phyloP scores from a whole-genome alignment of 2,329 filamentous ascomycete species.

The Fusarium tanahbumbuense region DNA sequence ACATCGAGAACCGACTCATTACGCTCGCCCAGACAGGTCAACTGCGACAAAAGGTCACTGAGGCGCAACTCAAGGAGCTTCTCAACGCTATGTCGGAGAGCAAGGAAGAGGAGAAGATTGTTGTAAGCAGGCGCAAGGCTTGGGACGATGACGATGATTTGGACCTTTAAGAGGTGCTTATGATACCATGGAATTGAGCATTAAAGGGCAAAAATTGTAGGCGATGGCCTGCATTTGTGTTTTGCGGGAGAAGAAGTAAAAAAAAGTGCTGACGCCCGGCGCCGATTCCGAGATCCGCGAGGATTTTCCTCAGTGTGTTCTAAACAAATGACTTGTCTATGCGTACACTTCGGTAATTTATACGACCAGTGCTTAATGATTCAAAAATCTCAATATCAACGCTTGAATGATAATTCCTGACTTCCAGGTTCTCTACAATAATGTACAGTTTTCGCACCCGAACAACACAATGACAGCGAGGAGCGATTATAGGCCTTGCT shows the following conservation, averaged over 20 bases:
- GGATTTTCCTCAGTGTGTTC: not conserved
- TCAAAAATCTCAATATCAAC: not conserved
- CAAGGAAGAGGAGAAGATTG: slow-evolving; percentile 84
- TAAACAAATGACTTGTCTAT: not conserved
- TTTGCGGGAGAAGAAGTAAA: slow-evolving; percentile 18
- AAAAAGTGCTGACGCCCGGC: not conserved
- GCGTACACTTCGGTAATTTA: not conserved
- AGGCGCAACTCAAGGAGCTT: slow-evolving; percentile 93
- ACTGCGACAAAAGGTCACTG: slow-evolving; percentile 86
- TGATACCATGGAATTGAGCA: slow-evolving; percentile 25
- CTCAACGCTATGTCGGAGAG: slow-evolving; percentile 86
- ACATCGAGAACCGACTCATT: slow-evolving; percentile 93
- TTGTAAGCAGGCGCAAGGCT: slow-evolving; percentile 83
- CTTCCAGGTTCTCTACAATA: slow-evolving; percentile 2
- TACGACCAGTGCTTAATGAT: not conserved
- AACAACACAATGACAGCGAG: too few relatives aligned
- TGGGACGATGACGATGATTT: slow-evolving; percentile 87
- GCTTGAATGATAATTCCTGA: slow-evolving; percentile 10
- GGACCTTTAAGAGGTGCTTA: slow-evolving; percentile 60
- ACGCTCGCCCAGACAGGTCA: slow-evolving; percentile 91
- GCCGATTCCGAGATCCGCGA: not conserved
- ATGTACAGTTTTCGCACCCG: slow-evolving; percentile 14
- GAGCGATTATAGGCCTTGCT: slow-evolving; percentile 36
- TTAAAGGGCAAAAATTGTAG: slow-evolving; percentile 5
- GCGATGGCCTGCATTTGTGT: slow-evolving; percentile 18